Evolutionary conservation across 1,284 basidiomycete species (phyloP).

Genomic region (Ganoderma leucocontextum): DNA sequence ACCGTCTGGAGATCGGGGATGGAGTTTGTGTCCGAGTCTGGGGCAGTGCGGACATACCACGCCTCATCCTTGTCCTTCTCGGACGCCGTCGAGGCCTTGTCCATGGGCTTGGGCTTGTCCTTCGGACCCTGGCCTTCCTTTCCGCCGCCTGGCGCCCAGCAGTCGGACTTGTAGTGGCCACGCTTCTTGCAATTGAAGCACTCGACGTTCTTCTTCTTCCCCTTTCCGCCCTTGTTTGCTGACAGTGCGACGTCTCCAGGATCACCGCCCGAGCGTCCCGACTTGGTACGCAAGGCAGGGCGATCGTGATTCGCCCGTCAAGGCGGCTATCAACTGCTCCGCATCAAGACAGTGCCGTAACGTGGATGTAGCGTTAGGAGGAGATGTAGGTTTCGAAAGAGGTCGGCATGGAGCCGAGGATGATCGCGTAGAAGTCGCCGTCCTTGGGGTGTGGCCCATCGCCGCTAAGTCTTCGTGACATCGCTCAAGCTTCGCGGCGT

Average conservation of each 20-base stretch:
- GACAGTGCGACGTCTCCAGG: constrained; percentile 19
- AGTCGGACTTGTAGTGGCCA: constrained; percentile 32
- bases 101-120: constrained; percentile 29
- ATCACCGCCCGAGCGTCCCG: constrained; percentile 1
- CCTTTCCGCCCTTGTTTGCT: constrained; percentile 14
- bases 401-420: constrained; percentile 27
- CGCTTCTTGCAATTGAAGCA: constrained; percentile 38
- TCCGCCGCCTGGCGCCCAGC: too few relatives aligned
- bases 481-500: too few relatives aligned
- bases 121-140: constrained; percentile 12
- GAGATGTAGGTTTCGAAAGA: constrained; percentile 24
- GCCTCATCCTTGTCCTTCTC: constrained; percentile 8
- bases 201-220: constrained; percentile 25
- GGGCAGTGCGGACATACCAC: too few relatives aligned
- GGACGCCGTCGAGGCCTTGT: constrained; percentile 19
- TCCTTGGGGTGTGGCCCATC: constrained; percentile 27
- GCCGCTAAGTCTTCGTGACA: constrained; percentile 35
- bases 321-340: constrained; percentile 26
- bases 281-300: constrained; percentile 13
- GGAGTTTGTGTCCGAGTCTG: too few relatives aligned
- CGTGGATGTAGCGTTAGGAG: constrained; percentile 17
- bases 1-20: too few relatives aligned
- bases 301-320: constrained; percentile 31
- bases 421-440: constrained; percentile 2
- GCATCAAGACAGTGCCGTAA: constrained; percentile 21